Evolutionary conservation across 164 flowering plant genomes (phyloP), one percentile per base, ranked within the genome.

Genomic region (Aristolochia californica): DNA sequence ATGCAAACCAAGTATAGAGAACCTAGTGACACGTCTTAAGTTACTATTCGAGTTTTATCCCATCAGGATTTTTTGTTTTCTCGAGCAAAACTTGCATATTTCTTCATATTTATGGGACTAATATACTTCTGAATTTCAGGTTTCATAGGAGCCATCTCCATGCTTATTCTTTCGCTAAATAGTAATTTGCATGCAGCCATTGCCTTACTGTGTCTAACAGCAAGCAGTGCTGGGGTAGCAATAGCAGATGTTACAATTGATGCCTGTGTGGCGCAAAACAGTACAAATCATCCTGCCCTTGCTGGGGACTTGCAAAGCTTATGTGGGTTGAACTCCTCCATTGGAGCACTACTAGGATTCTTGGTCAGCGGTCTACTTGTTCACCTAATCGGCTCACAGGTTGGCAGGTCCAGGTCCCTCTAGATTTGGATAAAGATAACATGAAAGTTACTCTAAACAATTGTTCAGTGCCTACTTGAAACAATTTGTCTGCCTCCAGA

Each of bases 181-280:
- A 54, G 68, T 20, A 71, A 80, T 20, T 72, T 90, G 72, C 96
- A 83, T 59, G 68, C 86, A 40, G 69, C 65, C 57, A 66, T 81
- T 22, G 95, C 99, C 15, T 58, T 94, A 59, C 18, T 82, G 61
- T 70, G 77, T 25, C 68, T 94, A 48, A 90, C 91, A 23, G 81
- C 85, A 13, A 85, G 81, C 54, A 94, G 96, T 75, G 87, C 97
- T 43, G 83, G 89, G 40, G 87, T 74, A 43, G 99, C 99, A 28
- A 83, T 94, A 68, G 96, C 97, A 57, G 99, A 94, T 70, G 99
- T 94, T 17, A 90, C 96, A 11, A 71, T 94, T 22, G 99, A 94
- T 71, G 99, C 99, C 16, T 94, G 97, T 70, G 95, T 87, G 44
- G 96, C 96, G 30, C 85, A 94, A 72, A 83, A 88, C 61, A 89